Evolutionary conservation across 805 yeast species (phyloP), one percentile per base, ranked within the genome.

Genomic region (Metschnikowia continentalis): DNA sequence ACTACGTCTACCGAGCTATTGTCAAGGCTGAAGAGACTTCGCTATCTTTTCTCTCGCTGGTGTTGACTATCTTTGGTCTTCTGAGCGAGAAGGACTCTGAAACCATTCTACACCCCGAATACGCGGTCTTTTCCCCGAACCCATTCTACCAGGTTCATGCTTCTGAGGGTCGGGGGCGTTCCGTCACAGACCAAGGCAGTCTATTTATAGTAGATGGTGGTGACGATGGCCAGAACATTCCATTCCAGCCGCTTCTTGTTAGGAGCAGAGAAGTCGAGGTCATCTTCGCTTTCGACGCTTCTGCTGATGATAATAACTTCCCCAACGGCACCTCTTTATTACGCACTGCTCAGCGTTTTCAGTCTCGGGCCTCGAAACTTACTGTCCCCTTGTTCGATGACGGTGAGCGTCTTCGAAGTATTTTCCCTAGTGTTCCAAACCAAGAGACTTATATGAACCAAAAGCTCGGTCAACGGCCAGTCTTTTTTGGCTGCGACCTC

Each of bases 61-160:
- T 56, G 19, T 30, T 56, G 15, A 35, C 46, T 11, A 47, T 56
- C 15, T 56, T 56, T 39, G 60, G 60, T 2, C 43, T 56, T 11
- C 40, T 49, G 23, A 48, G 40, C 20, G 50, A 42, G 35, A 47
- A 47, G 30, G 49, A 15, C 7, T 48, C 50, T 13, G 48, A 64
- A 66, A 48, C 60, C 72, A 1, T 79, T 78, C 49, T 55, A 17
- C 81, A 77, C 49, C 81, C 83, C 1, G 87, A 83, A 57, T 82
- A 78, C 63, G 88, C 88, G 0, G 58, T 82, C 2, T 75, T 71
- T 52, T 74, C 82, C 1, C 88, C 88, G 1, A 84, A 83, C 52
- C 88, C 90, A 2, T 84, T 84, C 59, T 75, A 68, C 53, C 48
- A 46, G 14, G 20, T 46, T 2, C 15, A 10, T 14, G 20, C 61